phyloP scores from a whole-genome alignment of 1,284 basidiomycete genomes.

The Volvariella volvacea region DNA sequence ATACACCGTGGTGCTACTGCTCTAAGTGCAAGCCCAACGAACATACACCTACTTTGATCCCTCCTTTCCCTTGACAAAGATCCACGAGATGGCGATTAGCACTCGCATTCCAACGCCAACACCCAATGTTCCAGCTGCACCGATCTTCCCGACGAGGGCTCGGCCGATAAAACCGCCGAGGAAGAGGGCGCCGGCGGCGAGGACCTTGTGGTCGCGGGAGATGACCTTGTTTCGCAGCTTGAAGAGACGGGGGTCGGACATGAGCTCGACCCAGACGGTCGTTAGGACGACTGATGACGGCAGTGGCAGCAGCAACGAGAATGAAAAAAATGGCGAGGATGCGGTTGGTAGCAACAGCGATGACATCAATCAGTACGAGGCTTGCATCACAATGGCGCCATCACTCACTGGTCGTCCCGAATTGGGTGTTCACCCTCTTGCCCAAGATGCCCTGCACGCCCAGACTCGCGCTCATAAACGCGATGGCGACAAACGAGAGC shows the following conservation, averaged over 20 bases:
- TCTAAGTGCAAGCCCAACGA: too few species aligned
- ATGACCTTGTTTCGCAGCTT: slow-evolving; percentile 40
- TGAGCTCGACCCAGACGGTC: slow-evolving; percentile 82
- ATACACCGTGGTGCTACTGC: too few species aligned
- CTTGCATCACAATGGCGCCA: slow-evolving; percentile 12
- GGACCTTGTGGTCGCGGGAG: slow-evolving; percentile 67
- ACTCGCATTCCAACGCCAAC: slow-evolving; percentile 62
- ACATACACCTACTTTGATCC: too few species aligned
- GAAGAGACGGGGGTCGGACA: slow-evolving; percentile 74
- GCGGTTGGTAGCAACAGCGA: slow-evolving; percentile 16
- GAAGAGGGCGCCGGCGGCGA: slow-evolving; percentile 65
- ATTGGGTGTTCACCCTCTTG: slow-evolving; percentile 73
- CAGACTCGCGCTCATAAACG: slow-evolving; percentile 72
- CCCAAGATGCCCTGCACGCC: slow-evolving; percentile 82
- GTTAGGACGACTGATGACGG: slow-evolving; percentile 54
- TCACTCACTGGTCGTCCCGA: slow-evolving; percentile 66
- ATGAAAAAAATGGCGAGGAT: neutral
- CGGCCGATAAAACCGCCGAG: slow-evolving; percentile 72
- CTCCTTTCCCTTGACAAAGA: slow-evolving; percentile 53
- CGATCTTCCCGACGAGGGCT: slow-evolving; percentile 56
- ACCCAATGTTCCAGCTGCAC: slow-evolving; percentile 61
- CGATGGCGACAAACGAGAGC: slow-evolving; percentile 62
- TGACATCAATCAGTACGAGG: neutral
- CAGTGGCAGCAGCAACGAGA: neutral
- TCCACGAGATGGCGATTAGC: slow-evolving; percentile 61